Conservation (phyloP, 768 basidiomycete species). For the Agaricus sinodeliciosus region DNA sequence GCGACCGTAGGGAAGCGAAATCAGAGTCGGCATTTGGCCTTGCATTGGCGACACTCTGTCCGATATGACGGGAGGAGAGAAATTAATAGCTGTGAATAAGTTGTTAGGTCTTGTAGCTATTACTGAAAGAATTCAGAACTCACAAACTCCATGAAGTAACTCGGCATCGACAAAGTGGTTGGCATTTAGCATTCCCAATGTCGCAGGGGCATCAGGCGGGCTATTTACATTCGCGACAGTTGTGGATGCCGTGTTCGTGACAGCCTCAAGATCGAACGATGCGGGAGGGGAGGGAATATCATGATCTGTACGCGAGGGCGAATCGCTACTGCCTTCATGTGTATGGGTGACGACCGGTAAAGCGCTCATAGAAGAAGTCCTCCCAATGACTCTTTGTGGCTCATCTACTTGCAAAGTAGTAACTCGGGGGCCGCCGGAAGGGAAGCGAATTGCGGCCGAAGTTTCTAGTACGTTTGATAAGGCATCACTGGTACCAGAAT, state of each 20-base stretch:
- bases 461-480: not conserved
- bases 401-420: not conserved
- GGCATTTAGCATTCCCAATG: conserved; percentile 22
- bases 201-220: not conserved
- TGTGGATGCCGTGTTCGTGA: not conserved
- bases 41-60: conserved; percentile 38
- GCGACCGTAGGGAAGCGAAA: conserved; percentile 66
- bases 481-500: not conserved
- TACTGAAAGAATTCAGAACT: conserved; percentile 25
- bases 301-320: not conserved
- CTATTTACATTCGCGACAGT: not conserved
- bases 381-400: conserved; percentile 6
- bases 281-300: not conserved
- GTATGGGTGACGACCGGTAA: not conserved
- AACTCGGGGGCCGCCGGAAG: not conserved
- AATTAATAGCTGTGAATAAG: conserved; percentile 54
- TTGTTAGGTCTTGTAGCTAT: not conserved
- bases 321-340: not conserved
- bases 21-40: conserved; percentile 59
- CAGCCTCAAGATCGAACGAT: not conserved
- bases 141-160: conserved; percentile 56
- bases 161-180: conserved; percentile 54
- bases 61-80: conserved; percentile 50
- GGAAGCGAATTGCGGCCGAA: not conserved
- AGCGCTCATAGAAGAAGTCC: conserved; percentile 8